Percentiles rank a stretch among this genome's conserved stretches.
phyloP scores from a whole-genome alignment of 192 early-diverging fungal genomes.

The Neocallimastix lanati region DNA sequence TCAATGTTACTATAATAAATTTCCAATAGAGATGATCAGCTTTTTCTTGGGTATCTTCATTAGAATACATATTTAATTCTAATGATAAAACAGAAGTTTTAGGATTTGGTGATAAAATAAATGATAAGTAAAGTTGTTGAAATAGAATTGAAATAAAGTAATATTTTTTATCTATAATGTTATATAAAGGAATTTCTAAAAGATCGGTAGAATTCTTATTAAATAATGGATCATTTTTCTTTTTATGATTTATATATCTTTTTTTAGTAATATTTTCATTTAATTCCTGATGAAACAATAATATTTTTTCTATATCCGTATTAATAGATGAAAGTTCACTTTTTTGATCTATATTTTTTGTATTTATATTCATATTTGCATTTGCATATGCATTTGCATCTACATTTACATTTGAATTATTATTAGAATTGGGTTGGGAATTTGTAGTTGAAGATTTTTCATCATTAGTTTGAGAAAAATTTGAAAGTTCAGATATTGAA shows the following conservation, averaged over 20 bases:
- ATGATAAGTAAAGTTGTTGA: not conserved
- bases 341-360: no score
- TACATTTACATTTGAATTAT: no score
- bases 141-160: not conserved
- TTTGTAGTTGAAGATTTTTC: no score
- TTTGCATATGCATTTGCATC: no score
- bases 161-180: not conserved
- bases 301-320: not conserved
- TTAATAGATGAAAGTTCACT: no score
- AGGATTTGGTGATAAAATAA: not conserved
- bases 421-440: no score
- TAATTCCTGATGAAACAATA: no score
- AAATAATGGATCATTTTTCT: not conserved
- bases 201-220: not conserved
- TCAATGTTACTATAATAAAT: not conserved
- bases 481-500: no score
- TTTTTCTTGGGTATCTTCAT: not conserved
- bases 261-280: not conserved
- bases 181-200: not conserved
- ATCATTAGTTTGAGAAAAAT: no score
- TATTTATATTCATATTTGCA: no score
- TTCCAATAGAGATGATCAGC: not conserved
- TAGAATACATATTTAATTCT: not conserved
- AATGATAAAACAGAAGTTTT: not conserved
- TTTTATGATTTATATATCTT: not conserved